Evolutionary conservation across 768 basidiomycete species (phyloP), one percentile per base, ranked within the genome.

Genomic region (Russula foetens): DNA sequence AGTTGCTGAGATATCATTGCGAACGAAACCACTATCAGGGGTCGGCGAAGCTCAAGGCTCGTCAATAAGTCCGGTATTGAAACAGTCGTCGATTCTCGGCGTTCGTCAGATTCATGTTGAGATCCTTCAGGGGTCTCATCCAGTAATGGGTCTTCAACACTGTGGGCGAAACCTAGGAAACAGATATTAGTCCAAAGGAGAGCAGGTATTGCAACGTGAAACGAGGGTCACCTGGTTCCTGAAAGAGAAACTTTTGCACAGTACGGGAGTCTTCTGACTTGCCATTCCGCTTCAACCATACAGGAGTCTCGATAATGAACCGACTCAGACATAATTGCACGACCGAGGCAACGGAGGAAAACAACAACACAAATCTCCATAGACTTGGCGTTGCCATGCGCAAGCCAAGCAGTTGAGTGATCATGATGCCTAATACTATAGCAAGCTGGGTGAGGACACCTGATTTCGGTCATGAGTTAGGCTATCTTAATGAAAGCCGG

Each of bases 371-470:
- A 45, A 79, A 66, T 43, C 90, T 84, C 90, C 90, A 93, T 50
- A 78, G 70, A 19, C 75, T 76, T 1, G 87, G 87, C 11, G 84
- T 84, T 17, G 91, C 86, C 50, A 90, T 77, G 54, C 75, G 71
- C 39, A 93, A 76, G 3, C 92, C 92, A 62, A 91, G 75, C 5
- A 78, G 72, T 69, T 98, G 95, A 0, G 93, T 89, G n/a, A 84
- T 70, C 79, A 96, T 85, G 64, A 97, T 88, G 29, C 91, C 91
- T 55, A 91, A 72, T 35, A 96, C 91, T 67, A 96, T 88, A 41
- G 81, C 84, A 28, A 94, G 74, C 66, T 93, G 92, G 0, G 87
- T 90, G 29, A 93, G 76, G 28, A 92, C 86, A 23, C 89, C 89
- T 90, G 15, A 28, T 28, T 12, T 7, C 12, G 7, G 53, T 6